phyloP scores from a whole-genome alignment of 805 yeast species.

The Candida taoyuanica region DNA sequence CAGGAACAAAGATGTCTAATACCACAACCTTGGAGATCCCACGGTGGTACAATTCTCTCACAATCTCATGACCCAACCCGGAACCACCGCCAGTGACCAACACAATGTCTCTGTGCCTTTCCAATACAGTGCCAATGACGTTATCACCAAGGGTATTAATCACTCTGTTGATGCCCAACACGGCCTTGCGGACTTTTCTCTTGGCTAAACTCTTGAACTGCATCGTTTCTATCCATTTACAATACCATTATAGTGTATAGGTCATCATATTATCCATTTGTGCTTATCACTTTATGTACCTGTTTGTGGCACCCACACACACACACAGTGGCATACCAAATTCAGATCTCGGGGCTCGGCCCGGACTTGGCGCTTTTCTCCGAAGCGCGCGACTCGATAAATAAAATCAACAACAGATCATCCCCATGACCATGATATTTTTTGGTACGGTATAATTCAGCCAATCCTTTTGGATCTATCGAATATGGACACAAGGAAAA shows the following conservation, averaged over 20 bases:
- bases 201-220: constrained; percentile 7
- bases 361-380: too few relatives aligned
- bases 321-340: too few relatives aligned
- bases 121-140: constrained; percentile 48
- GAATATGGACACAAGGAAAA: constrained; percentile 1
- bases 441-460: too few relatives aligned
- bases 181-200: constrained; percentile 22
- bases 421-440: too few relatives aligned
- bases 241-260: too few relatives aligned
- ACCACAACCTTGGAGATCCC: constrained; percentile 53
- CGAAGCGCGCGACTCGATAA: too few relatives aligned
- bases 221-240: too few relatives aligned
- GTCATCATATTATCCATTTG: too few relatives aligned
- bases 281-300: too few relatives aligned
- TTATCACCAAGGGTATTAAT: constrained; percentile 28
- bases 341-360: too few relatives aligned
- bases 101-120: constrained; percentile 53
- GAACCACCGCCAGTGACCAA: constrained; percentile 80
- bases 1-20: constrained; percentile 47
- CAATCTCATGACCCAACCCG: constrained; percentile 74
- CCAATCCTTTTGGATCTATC: background rate
- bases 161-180: constrained; percentile 5
- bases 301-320: too few relatives aligned
- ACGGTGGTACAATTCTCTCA: constrained; percentile 35
- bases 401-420: too few relatives aligned